Evolutionary conservation across 371 early-diverging fungal species (phyloP).

Genomic region (Mucor mucedo): DNA sequence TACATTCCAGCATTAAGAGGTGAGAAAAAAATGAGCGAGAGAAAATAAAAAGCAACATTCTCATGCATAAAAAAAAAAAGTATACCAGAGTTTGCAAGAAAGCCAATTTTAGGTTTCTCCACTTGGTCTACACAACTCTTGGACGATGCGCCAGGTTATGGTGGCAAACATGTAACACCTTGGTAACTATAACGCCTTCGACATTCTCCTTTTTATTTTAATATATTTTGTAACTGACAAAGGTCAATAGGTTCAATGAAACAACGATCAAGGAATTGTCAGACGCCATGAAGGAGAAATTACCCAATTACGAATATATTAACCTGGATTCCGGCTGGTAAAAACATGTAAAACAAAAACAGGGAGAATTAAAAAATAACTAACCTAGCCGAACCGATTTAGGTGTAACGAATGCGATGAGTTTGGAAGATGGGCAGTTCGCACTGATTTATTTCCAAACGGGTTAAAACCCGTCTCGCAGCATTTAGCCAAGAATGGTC

Average conservation of each 20-base stretch:
- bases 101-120: constrained; percentile 50
- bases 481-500: constrained; percentile 39
- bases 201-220: neutral
- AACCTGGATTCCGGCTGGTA: constrained; percentile 58
- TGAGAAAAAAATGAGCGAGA: too few species aligned
- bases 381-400: neutral
- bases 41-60: too few species aligned
- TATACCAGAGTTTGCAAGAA: constrained; percentile 35
- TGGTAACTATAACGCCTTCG: constrained; percentile 6
- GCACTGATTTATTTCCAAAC: constrained; percentile 44
- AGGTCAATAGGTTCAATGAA: neutral
- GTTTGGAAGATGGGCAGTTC: constrained; percentile 46
- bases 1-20: too few species aligned
- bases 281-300: constrained; percentile 40
- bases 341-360: neutral
- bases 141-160: constrained; percentile 50
- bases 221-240: too few species aligned
- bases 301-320: constrained; percentile 51
- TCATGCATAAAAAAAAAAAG: constrained; percentile 4
- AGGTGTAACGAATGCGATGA: constrained; percentile 48
- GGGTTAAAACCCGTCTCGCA: constrained; percentile 38
- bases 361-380: neutral
- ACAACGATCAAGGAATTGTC: constrained; percentile 31
- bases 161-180: constrained; percentile 36
- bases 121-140: constrained; percentile 55